Percentiles rank a stretch among this genome's conserved stretches.
phyloP scores from a whole-genome alignment of 108 stramenopile genomes.

The Pseudonitzschia multistriata region DNA sequence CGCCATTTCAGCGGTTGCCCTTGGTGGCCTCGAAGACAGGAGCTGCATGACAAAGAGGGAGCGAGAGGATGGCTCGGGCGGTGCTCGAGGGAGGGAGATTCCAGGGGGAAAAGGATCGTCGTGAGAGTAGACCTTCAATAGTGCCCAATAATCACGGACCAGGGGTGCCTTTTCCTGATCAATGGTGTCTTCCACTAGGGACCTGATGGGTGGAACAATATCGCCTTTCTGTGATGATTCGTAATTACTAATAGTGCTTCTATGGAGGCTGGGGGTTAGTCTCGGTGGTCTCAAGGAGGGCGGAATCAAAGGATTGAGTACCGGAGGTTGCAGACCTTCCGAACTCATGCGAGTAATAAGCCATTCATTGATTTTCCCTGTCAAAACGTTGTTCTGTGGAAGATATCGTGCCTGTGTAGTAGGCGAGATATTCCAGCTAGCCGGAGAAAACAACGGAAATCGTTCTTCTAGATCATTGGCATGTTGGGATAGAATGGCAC shows the following conservation, averaged over 20 bases:
- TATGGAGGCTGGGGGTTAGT: neutral
- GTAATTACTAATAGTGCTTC: neutral
- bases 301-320: slow-evolving; percentile 68
- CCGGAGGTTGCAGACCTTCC: slow-evolving; percentile 59
- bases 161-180: slow-evolving; percentile 6
- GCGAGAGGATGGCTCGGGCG: slow-evolving; percentile 65
- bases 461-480: slow-evolving; percentile 39
- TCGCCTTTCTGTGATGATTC: no score
- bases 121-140: slow-evolving; percentile 36
- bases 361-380: slow-evolving; percentile 44
- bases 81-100: slow-evolving; percentile 35
- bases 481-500: slow-evolving; percentile 35
- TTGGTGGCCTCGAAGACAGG: slow-evolving; percentile 57
- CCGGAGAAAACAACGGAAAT: slow-evolving; percentile 45
- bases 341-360: slow-evolving; percentile 43
- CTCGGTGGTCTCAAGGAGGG: slow-evolving; percentile 41
- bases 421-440: slow-evolving; percentile 57
- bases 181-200: neutral
- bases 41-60: slow-evolving; percentile 68
- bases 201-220: no score
- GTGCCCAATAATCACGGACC: slow-evolving; percentile 33
- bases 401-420: slow-evolving; percentile 59
- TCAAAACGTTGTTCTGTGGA: slow-evolving; percentile 53
- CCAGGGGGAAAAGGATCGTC: slow-evolving; percentile 22
- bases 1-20: slow-evolving; percentile 50